phyloP scores from a whole-genome alignment of 805 yeast genomes.

The Candida silvicultrix region DNA sequence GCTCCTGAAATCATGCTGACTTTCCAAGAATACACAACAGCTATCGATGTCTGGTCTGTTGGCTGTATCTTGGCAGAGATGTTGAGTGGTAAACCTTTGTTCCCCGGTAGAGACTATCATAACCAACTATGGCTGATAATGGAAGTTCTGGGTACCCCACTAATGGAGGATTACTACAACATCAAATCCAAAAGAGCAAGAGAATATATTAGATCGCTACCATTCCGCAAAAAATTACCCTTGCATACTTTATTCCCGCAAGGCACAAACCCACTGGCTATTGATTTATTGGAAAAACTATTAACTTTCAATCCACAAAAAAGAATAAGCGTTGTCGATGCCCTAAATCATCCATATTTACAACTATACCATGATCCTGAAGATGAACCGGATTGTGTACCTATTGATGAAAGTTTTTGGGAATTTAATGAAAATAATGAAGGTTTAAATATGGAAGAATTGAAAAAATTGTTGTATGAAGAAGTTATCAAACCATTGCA shows the following conservation, averaged over 20 bases:
- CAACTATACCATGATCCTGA: constrained; percentile 61
- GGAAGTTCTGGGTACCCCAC: constrained; percentile 68
- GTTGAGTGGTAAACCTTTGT: constrained; percentile 50
- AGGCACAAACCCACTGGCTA: constrained; percentile 38
- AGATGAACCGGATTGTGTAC: constrained; percentile 54
- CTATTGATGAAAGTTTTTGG: constrained; percentile 34
- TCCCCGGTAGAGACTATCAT: constrained; percentile 72
- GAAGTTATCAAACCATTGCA: constrained; percentile 59
- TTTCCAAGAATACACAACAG: constrained; percentile 64
- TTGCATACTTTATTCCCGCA: constrained; percentile 43
- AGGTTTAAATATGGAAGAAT: constrained; percentile 63
- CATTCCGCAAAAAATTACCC: constrained; percentile 53
- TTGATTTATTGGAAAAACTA: constrained; percentile 63
- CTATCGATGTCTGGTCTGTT: constrained; percentile 76
- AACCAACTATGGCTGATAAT: constrained; percentile 62
- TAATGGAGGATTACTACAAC: constrained; percentile 64
- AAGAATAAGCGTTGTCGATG: constrained; percentile 69
- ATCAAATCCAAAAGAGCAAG: constrained; percentile 71
- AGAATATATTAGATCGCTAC: constrained; percentile 66
- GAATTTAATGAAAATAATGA: constrained; percentile 42
- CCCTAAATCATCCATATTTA: constrained; percentile 69
- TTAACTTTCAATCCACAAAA: constrained; percentile 70
- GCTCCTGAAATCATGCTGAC: constrained; percentile 83
- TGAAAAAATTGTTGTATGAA: constrained; percentile 70
- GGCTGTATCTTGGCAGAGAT: constrained; percentile 76